Evolutionary conservation across 2,329 filamentous ascomycete genomes (phyloP), one percentile per base, ranked within the genome.

Genomic region (Penicillium psychrosexuale): DNA sequence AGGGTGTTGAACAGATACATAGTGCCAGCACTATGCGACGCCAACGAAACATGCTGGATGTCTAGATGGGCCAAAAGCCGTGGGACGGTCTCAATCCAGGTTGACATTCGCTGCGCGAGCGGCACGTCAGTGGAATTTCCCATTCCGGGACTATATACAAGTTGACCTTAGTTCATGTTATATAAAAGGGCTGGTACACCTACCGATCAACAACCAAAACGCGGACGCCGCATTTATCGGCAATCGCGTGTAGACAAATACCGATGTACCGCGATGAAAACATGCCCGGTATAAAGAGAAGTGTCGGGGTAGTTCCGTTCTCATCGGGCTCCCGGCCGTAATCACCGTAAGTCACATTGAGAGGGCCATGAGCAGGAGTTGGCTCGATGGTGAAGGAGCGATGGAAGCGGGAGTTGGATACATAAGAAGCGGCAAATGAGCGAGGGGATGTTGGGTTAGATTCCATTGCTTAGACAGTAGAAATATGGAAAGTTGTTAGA

Each of bases 1-100:
- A 79, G 55, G 12, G 76, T 72, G 49, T 79, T 78, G 30, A 79
- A 61, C 2, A 69, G 58, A 56, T 76, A 79, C 1, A 78, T 65
- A 1, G 74, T 74, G 1, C 77, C 78, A 5, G 73, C 71, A 42
- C 68, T 72, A 53, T 79, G 77, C 27, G 70, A 67, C 5, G 71
- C 61, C 4, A 79, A 56, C n/a, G 68, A 62, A 34, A 78, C 69
- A 53, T 76, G 69, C 51, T 67, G 52, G 44, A 77, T 70, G 5
- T 62, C 48, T 17, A 79, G 63, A 43, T 66, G 60, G 6, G 63
- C 28, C 12, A 79, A 66, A 1, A 80, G 67, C 12, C 57, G 60
- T 24, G 75, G 74, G 3, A 78, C 69, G 1, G 66, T 72, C 60
- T 78, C 75, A 19, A 78, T 62, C 69, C 73, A 79, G 24, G 69